A percentile compares a stretch with the other conserved stretches of the same genome.
These are phyloP conservation scores for Tolypocladium inflatum DNA, from an alignment of 2,329 filamentous ascomycete species.

Conservation along the genomic window DNA sequence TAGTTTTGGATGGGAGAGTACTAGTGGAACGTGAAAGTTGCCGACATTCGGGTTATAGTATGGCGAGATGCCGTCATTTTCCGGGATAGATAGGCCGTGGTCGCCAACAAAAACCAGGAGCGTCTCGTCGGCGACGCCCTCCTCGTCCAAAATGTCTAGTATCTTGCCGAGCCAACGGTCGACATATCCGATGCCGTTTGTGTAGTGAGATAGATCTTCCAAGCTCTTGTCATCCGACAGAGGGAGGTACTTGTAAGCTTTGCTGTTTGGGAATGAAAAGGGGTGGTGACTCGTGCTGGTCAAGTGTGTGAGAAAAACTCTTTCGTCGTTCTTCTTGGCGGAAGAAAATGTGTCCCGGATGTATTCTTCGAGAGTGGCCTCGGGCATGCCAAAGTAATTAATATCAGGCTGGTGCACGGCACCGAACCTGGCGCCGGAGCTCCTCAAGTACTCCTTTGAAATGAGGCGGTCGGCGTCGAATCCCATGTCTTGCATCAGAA, in stretches of 20 bases:
- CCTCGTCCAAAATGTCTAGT: constrained; percentile 18
- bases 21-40: constrained; percentile 23
- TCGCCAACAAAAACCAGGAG: constrained; percentile 21
- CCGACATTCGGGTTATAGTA: constrained; percentile 23
- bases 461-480: constrained; percentile 15
- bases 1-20: constrained; percentile 22
- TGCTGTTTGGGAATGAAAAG: constrained; percentile 16
- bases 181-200: constrained; percentile 21
- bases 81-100: constrained; percentile 21
- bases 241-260: constrained; percentile 14
- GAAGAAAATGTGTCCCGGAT: constrained; percentile 18
- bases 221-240: constrained; percentile 13
- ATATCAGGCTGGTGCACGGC: constrained; percentile 16
- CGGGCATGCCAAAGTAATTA: constrained; percentile 24
- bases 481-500: constrained; percentile 19
- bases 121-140: constrained; percentile 21
- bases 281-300: constrained; percentile 25
- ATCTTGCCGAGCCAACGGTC: constrained; percentile 22
- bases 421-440: constrained; percentile 17
- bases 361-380: constrained; percentile 19
- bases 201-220: constrained; percentile 20
- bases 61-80: constrained; percentile 19
- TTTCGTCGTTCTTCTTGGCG: constrained; percentile 18
- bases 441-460: constrained; percentile 18
- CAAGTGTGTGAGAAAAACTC: constrained; percentile 23